Evolutionary conservation across 495 filamentous ascomycete genomes (phyloP).

Genomic region (Penicillium paradoxum): DNA sequence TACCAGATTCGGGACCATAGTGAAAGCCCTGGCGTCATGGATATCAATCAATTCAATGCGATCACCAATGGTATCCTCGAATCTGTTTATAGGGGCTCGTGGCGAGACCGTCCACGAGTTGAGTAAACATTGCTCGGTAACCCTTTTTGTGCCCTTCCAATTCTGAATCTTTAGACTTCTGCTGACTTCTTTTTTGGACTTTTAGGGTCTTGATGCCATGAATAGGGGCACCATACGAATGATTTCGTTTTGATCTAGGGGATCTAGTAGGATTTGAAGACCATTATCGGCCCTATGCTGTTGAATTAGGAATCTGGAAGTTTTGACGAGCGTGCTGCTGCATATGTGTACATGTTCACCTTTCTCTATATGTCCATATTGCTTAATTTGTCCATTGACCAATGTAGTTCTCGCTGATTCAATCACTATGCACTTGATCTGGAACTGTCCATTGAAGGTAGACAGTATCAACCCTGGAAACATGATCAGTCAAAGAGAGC

Average conservation of each 20-base stretch:
- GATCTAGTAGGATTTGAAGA: too few relatives aligned
- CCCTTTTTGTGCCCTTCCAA: too few relatives aligned
- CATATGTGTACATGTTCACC: background rate
- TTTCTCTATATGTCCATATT: too few relatives aligned
- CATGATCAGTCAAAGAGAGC: background rate
- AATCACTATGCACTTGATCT: background rate
- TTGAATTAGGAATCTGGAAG: background rate
- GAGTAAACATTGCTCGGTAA: background rate
- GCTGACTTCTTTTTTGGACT: too few relatives aligned
- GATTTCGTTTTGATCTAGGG: too few relatives aligned
- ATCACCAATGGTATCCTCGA: background rate
- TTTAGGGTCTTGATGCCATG: too few relatives aligned
- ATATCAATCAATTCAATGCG: background rate
- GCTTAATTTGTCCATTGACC: background rate
- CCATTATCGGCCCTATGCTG: too few relatives aligned
- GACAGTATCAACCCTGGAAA: constrained; percentile 18
- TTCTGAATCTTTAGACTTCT: too few relatives aligned
- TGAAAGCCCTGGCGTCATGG: background rate
- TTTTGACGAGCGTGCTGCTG: background rate
- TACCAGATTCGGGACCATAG: background rate
- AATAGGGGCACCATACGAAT: too few relatives aligned
- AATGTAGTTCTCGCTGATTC: background rate
- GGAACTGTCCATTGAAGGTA: constrained; percentile 14
- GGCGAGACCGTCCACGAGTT: background rate
- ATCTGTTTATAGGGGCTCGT: background rate